Base-by-base conservation (phyloP, 257 asterid genomes). In the Nicotiana paniculata region DNA sequence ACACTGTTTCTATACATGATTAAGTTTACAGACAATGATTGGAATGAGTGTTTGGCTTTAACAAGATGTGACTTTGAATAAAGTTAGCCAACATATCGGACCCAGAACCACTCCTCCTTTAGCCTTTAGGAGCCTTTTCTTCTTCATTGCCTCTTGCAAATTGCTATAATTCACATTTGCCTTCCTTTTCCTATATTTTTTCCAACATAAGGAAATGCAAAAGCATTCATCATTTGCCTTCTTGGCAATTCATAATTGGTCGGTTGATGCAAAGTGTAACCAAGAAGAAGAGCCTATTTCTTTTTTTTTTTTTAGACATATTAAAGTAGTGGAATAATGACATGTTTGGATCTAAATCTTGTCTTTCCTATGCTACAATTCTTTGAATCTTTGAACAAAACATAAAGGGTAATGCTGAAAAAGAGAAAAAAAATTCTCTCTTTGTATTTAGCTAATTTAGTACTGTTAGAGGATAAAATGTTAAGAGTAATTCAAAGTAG, bases 1-100 rank as follows among this genome's bases (percentile, higher is more conserved):
- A 79, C 26, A 46, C 55, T 37, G 82, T 59, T n/a, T 59, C 33
- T 70, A 78, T 59, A 16, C 55, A 43, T 65, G 59, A 77, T 72
- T 46, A 82, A 63, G 37, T 82, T 46, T 57, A 9, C n/a, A 68
- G 21, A 68, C 37, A 82, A 82, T 76, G 85, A 82, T 76, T 58
- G 80, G 51, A 48, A 63, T 33, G 59, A 43, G 57, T 74, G 70
- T 59, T 82, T 82, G 68, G 62, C 57, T 58, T 61, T 74, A 74
- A 17, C 79, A 48, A 51, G 35, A 15, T 61, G n/a, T 26, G 61
- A 39, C 46, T 78, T 76, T 48, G 70, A 68, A 80, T 17, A 78
- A 76, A 86, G 82, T 80, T 82, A 76, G 81, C 82, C 84, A 82
- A 83, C 87, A 84, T 24, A 77, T 77, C 66, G 88, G 88, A 81